Evolutionary conservation across 768 basidiomycete genomes (phyloP).

Genomic region (Mycena maculata): DNA sequence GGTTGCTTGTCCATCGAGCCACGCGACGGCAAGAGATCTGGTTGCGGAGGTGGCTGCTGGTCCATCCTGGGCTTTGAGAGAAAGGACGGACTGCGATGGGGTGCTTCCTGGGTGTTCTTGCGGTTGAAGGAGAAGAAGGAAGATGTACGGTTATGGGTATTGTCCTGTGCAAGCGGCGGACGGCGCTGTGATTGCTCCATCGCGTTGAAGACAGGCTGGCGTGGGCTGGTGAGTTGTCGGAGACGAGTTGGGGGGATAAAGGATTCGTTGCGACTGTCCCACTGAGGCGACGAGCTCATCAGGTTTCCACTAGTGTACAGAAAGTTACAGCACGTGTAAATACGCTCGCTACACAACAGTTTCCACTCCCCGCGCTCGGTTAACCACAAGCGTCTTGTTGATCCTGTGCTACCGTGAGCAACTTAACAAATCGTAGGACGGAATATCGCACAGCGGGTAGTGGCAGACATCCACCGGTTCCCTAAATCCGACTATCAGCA

Average conservation of each 20-base stretch:
- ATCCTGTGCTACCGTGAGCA: constrained; percentile 14
- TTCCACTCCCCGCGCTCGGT: background rate
- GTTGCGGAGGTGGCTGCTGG: constrained; percentile 39
- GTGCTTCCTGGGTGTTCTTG: constrained; percentile 15
- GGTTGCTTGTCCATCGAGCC: constrained; percentile 35
- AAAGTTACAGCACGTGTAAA: constrained; percentile 1
- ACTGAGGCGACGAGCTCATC: constrained; percentile 27
- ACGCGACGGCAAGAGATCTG: constrained; percentile 32
- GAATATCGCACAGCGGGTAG: constrained; percentile 24
- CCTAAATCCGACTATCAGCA: too few species aligned
- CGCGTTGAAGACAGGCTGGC: constrained; percentile 6
- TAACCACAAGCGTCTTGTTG: constrained; percentile 13
- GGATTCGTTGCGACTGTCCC: constrained; percentile 16
- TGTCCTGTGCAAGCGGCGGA: constrained; percentile 10
- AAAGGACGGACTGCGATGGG: constrained; percentile 28
- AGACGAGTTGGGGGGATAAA: constrained; percentile 16
- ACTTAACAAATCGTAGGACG: too few species aligned
- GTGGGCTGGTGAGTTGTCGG: constrained; percentile 13
- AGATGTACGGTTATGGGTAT: constrained; percentile 30
- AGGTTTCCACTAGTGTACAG: background rate
- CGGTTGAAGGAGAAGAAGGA: constrained; percentile 37
- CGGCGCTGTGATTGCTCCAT: constrained; percentile 35
- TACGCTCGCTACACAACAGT: background rate
- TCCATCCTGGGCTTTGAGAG: constrained; percentile 27
- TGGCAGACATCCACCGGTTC: constrained; percentile 24